phyloP scores from a whole-genome alignment of 257 asterid genomes.

The Salvia splendens region DNA sequence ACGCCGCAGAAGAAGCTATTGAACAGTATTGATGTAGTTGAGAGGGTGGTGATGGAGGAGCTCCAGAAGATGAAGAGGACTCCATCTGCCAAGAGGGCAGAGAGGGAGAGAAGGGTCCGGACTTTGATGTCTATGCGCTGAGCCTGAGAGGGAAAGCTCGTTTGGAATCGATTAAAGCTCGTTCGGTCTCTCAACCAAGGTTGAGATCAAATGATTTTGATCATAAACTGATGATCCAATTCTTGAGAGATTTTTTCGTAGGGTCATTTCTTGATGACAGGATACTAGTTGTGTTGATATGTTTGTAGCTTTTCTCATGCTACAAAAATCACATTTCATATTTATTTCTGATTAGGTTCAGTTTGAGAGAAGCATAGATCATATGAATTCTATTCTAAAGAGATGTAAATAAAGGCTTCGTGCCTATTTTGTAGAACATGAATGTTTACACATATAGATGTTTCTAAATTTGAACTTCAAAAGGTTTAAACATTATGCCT shows the following conservation, averaged over 20 bases:
- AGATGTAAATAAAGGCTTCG: conserved; percentile 12
- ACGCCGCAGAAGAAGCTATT: conserved; percentile 69
- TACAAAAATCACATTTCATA: not conserved
- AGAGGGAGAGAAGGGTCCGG: conserved; percentile 60
- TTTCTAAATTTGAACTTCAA: not conserved
- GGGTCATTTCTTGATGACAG: conserved; percentile 35
- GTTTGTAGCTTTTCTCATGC: not conserved
- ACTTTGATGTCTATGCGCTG: conserved; percentile 72
- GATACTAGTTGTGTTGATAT: not conserved
- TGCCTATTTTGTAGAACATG: too few relatives aligned
- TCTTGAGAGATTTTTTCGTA: not conserved
- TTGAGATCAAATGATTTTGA: conserved; percentile 36
- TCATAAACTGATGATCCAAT: conserved; percentile 50
- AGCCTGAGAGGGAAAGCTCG: not conserved
- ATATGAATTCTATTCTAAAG: not conserved
- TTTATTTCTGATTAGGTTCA: not conserved
- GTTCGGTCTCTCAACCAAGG: conserved; percentile 48
- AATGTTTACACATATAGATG: not conserved
- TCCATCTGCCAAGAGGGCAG: conserved; percentile 66
- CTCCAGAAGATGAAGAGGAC: conserved; percentile 64
- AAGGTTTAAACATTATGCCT: not conserved
- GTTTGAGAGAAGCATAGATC: not conserved
- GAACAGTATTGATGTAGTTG: conserved; percentile 62
- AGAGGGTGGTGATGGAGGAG: conserved; percentile 76
- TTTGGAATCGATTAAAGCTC: not conserved